Evolutionary conservation across 805 yeast species (phyloP).

Genomic region (Candida parachauliodes): DNA sequence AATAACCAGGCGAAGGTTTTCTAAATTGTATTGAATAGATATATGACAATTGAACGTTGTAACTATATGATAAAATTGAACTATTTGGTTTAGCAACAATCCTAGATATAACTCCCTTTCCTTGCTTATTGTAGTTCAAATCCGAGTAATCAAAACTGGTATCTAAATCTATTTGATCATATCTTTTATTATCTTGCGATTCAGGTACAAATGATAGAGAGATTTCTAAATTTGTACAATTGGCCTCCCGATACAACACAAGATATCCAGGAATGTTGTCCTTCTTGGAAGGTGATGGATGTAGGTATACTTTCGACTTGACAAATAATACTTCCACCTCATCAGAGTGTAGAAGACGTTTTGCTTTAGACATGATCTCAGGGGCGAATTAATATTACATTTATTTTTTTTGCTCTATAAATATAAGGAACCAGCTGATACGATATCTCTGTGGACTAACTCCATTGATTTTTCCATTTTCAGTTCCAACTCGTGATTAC

Average conservation of each 20-base stretch:
- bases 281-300: constrained; percentile 66
- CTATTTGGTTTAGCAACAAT: constrained; percentile 49
- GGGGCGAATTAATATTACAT: too few species aligned
- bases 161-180: constrained; percentile 50
- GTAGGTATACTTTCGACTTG: constrained; percentile 76
- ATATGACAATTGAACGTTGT: constrained; percentile 55
- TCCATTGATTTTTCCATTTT: constrained; percentile 86
- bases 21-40: constrained; percentile 80
- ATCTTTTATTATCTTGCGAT: constrained; percentile 38
- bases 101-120: constrained; percentile 10
- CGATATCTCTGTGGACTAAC: constrained; percentile 91
- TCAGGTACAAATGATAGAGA: constrained; percentile 71
- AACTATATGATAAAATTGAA: constrained; percentile 59
- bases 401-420: constrained; percentile 39
- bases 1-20: constrained; percentile 80
- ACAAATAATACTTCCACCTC: constrained; percentile 49
- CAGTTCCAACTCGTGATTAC: constrained; percentile 78
- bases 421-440: constrained; percentile 93
- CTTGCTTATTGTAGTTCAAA: constrained; percentile 8
- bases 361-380: constrained; percentile 4
- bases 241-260: constrained; percentile 54
- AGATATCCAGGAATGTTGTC: constrained; percentile 83
- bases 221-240: constrained; percentile 51
- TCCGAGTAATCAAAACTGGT: constrained; percentile 18
- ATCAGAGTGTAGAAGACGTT: constrained; percentile 10